Conservation (phyloP, 441 rosid genomes). For the Aquilaria agallochum region DNA sequence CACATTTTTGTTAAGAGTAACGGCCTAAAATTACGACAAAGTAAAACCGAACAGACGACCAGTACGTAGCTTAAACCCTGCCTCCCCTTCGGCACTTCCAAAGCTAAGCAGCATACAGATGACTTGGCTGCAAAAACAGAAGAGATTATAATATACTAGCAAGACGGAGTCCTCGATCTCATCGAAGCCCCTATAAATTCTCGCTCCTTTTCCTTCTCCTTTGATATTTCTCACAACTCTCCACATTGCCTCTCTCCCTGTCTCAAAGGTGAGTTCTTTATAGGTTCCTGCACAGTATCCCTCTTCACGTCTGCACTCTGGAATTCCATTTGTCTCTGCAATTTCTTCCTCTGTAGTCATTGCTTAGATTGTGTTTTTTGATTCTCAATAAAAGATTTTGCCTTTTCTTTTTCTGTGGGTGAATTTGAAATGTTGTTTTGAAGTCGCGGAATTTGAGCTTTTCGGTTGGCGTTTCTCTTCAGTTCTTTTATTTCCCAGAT, state of each 20-base stretch:
- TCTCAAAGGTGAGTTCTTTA: constrained; percentile 24
- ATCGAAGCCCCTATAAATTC: constrained; percentile 13
- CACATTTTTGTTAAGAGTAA: no score
- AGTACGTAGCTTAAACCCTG: neutral
- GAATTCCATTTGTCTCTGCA: neutral
- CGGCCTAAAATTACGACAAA: neutral
- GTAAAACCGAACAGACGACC: neutral
- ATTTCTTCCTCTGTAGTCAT: constrained; percentile 1
- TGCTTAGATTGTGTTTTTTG: neutral
- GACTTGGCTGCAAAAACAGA: neutral
- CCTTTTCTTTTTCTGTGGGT: neutral
- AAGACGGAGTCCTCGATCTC: constrained; percentile 17
- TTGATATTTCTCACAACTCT: neutral
- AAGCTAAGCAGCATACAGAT: neutral
- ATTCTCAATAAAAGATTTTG: neutral
- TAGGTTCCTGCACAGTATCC: no score
- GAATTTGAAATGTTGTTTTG: neutral
- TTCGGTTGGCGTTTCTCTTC: neutral
- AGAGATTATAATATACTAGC: neutral
- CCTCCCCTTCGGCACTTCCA: neutral
- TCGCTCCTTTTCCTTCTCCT: neutral
- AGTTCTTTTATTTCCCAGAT: no score
- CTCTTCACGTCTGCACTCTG: no score
- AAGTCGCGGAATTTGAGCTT: neutral
- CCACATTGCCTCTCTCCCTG: constrained; percentile 22